phyloP scores from a whole-genome alignment of 2,329 filamentous ascomycete species.

The Diaporthe caulivora region DNA sequence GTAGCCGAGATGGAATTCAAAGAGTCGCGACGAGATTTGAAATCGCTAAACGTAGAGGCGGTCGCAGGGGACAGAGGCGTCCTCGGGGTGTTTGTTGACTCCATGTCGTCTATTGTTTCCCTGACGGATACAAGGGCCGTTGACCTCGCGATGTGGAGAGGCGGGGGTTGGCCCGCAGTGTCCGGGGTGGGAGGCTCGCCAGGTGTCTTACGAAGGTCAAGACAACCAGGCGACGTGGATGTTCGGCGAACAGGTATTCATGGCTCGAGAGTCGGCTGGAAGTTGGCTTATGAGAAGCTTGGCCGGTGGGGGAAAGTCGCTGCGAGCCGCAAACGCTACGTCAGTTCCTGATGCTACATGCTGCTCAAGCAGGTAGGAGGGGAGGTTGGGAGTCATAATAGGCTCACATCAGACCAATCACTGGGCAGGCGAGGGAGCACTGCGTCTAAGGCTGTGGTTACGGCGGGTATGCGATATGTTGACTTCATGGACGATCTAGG shows the following conservation, averaged over 20 bases:
- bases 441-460: neutral
- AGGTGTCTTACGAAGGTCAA: conserved; percentile 22
- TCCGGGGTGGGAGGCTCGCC: conserved; percentile 18
- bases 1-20: conserved; percentile 59
- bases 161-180: neutral
- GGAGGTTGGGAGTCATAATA: conserved; percentile 6
- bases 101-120: conserved; percentile 28
- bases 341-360: conserved; percentile 13
- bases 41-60: conserved; percentile 45
- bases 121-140: neutral
- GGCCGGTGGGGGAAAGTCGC: neutral
- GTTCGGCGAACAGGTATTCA: conserved; percentile 26
- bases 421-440: conserved; percentile 7
- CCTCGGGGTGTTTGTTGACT: conserved; percentile 37
- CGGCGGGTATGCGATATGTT: neutral
- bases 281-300: neutral
- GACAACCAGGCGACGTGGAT: conserved; percentile 25
- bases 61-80: conserved; percentile 51
- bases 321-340: neutral
- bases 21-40: conserved; percentile 54
- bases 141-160: neutral
- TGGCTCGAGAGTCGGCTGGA: conserved; percentile 6
- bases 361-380: neutral
- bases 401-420: conserved; percentile 32
- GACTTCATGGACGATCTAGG: neutral